Evolutionary conservation across 345 rosid species (phyloP).

Genomic region (Syzygium aromaticum): DNA sequence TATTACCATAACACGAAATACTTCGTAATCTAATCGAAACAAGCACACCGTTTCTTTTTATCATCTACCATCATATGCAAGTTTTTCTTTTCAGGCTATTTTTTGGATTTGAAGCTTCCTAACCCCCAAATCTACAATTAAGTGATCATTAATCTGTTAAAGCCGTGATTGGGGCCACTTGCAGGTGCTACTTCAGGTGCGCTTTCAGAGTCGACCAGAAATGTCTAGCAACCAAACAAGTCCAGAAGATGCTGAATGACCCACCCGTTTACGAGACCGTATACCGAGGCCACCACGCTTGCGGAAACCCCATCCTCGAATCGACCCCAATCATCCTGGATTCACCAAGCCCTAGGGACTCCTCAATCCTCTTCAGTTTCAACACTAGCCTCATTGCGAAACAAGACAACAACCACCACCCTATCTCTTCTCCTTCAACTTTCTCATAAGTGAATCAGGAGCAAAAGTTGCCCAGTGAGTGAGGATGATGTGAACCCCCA

Average conservation of each 20-base stretch:
- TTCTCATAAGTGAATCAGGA: neutral
- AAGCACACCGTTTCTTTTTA: neutral
- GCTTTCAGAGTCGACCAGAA: constrained; percentile 33
- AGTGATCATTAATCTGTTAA: neutral
- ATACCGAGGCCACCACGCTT: constrained; percentile 35
- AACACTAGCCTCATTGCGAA: neutral
- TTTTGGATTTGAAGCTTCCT: neutral
- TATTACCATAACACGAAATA: too few species aligned
- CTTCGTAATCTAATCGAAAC: too few species aligned
- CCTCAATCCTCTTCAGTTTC: constrained; percentile 19
- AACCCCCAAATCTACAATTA: neutral
- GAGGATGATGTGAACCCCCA: neutral
- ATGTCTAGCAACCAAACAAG: constrained; percentile 48
- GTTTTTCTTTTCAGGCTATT: neutral
- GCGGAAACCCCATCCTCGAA: constrained; percentile 1
- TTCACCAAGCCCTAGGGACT: neutral
- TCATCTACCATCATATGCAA: neutral
- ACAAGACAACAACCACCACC: neutral
- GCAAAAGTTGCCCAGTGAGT: neutral
- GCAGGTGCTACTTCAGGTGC: constrained; percentile 43
- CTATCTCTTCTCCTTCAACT: neutral
- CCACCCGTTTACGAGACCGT: constrained; percentile 36
- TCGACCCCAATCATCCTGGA: constrained; percentile 7
- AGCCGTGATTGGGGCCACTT: neutral
- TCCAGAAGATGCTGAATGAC: constrained; percentile 24